Base-by-base conservation (phyloP, 2,329 filamentous ascomycete genomes). In the Trichoderma asperellum region DNA sequence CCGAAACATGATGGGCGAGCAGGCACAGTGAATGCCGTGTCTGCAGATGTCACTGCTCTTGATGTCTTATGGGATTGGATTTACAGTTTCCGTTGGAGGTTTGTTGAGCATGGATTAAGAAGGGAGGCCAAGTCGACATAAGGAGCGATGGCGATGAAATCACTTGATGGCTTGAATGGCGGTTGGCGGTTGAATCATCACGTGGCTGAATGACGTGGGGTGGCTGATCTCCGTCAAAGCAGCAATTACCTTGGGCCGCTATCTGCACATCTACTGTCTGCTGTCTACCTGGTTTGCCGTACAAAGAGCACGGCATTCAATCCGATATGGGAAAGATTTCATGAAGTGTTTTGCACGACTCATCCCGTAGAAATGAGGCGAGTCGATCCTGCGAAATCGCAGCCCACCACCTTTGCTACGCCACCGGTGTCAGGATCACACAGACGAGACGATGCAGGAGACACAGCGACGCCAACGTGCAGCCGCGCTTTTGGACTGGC, bases 1-100 rank as follows among this genome's bases (percentile, higher is more conserved):
- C 53, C 70, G 71, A 70, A 73, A 73, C 72, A 74, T 74, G 70
- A 40, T 61, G 59, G 52, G 65, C 27, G 32, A 65, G 32, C 29
- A 55, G 2, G 21, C 21, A 32, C 24, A 29, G 49, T 12, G 27
- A 35, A 29, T 18, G 24, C 2, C 27, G 35, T 43, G 11, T 21
- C 18, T 49, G 61, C 24, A 16, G 29, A 12, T 10, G 27, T 63
- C 14, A 37, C 43, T 35, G 60, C 52, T 32, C 5, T 32, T 16
- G 7, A 2, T n/a, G 4, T 56, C 53, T n/a, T 29, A 8, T 34
- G 27, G 7, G 8, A 7, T 11, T 34, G 53, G 10, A 8, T 34
- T 34, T 56, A 1, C 10, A 34, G 8, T 34, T 14, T n/a, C 47
- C 5, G 27, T 43, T 8, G 40, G 7, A 18, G 5, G 11, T 32